These are phyloP conservation scores for Pulicaria dysenterica DNA, from an alignment of 129 eudicot species.

Conservation along the genomic window DNA sequence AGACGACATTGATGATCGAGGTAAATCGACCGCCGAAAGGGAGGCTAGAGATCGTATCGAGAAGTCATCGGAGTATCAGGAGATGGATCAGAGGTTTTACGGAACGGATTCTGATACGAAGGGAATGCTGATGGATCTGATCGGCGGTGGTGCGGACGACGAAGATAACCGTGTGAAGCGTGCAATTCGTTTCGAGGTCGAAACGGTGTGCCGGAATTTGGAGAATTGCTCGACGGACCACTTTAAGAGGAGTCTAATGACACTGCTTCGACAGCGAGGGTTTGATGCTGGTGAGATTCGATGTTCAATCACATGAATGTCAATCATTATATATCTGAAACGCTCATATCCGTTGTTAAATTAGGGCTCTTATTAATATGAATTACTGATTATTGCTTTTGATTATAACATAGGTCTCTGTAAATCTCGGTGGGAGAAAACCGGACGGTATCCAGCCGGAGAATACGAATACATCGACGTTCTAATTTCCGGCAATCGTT, in stretches of 20 bases:
- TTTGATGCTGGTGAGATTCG: constrained; percentile 44
- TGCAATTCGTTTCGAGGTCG: constrained; percentile 31
- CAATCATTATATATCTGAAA: too few relatives aligned
- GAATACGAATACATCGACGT: constrained; percentile 54
- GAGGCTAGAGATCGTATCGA: constrained; percentile 3
- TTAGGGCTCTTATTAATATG: too few relatives aligned
- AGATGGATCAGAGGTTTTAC: constrained; percentile 2
- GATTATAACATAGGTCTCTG: constrained; percentile 35
- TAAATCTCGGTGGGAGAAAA: constrained; percentile 52
- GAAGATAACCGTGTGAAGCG: constrained; percentile 16
- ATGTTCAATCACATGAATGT: not conserved
- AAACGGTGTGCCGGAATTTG: constrained; percentile 27
- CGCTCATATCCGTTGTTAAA: too few relatives aligned
- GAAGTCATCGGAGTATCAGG: constrained; percentile 21
- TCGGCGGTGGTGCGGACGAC: constrained; percentile 24
- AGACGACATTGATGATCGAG: constrained; percentile 15
- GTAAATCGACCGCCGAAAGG: constrained; percentile 11
- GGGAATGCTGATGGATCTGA: constrained; percentile 38
- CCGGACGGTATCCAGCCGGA: constrained; percentile 40
- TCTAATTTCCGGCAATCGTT: constrained; percentile 37
- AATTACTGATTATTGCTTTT: too few relatives aligned
- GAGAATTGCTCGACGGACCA: constrained; percentile 31
- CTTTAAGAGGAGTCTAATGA: constrained; percentile 40
- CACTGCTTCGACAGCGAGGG: constrained; percentile 40
- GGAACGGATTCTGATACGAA: constrained; percentile 29